Conservation (phyloP, 345 rosid genomes). For the Eucalyptus erythrocorys region DNA sequence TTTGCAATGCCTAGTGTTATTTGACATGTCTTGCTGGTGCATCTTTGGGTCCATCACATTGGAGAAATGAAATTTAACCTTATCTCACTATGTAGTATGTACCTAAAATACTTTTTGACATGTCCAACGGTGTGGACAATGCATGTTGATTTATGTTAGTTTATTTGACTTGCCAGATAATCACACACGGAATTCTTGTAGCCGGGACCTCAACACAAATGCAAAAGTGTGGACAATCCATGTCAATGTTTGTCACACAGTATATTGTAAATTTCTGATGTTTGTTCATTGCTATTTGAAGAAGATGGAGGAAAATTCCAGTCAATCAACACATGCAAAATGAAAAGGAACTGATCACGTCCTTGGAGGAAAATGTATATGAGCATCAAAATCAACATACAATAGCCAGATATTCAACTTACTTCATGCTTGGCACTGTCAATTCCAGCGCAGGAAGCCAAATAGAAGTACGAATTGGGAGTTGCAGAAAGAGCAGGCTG, state of each 20-base stretch:
- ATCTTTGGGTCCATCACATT: neutral
- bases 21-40: too few relatives aligned
- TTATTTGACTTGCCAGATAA: neutral
- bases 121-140: neutral
- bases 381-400: neutral
- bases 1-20: too few relatives aligned
- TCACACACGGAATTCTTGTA: neutral
- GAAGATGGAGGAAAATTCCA: neutral
- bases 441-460: conserved; percentile 66
- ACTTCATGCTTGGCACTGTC: conserved; percentile 70
- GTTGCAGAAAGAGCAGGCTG: conserved; percentile 64
- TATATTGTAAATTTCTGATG: neutral
- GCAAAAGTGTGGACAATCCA: neutral
- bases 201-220: neutral
- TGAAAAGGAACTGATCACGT: neutral
- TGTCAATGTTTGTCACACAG: neutral
- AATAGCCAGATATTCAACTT: neutral
- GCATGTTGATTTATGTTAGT: neutral
- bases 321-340: neutral
- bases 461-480: conserved; percentile 73
- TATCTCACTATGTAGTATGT: neutral
- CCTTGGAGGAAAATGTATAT: neutral
- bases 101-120: neutral
- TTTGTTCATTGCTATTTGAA: neutral
- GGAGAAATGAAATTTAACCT: neutral